Base-by-base conservation (phyloP, 2,329 filamentous ascomycete genomes). In the Colletotrichum tanaceti region DNA sequence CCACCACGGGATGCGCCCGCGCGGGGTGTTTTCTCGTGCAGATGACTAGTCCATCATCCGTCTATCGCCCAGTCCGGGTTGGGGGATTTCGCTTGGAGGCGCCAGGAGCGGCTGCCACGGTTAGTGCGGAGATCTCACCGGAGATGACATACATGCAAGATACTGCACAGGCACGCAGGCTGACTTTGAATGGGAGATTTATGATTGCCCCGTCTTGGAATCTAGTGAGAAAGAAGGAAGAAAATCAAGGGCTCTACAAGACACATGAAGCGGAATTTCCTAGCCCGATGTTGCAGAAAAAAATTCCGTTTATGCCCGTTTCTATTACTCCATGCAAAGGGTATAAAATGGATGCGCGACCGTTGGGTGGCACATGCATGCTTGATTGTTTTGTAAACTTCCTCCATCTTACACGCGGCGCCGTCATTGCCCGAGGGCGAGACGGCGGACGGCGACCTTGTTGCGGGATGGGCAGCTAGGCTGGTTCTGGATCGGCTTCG, bases 251-350 rank as follows among this genome's bases (percentile, higher is more conserved):
- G n/a, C 35, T 68, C 49, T 55, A 55, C n/a, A 60, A 58, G 41
- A 58, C 55, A 49, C 22, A 39, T 53, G 18, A 65, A 43, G 35
- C 38, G n/a, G n/a, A n/a, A n/a, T 60, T 43, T 38, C 38, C 62
- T 44, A 32, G 28, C 16, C 62, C 18, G 10, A 35, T 10, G 7
- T 39, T 47, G 32, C 20, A 22, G n/a, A 44, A 49, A 54, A 54
- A 24, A 54, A 43, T 7, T 39, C 38, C 66, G 43, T 65, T 61
- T 61, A 65, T 69, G 63, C 66, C 57, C 55, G 50, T 65, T 69
- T 61, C 62, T 55, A 38, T 65, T 69, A 69, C 66, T 65, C 66
- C 62, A 61, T 69, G 66, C 66, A 41, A 65, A 61, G 66, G 66
- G 65, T 68, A 68, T 68, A 68, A 64, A 60, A 65, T 39, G 43